Evolutionary conservation across 2,329 filamentous ascomycete genomes (phyloP).

Genomic region (Pestalotiopsis sp.): DNA sequence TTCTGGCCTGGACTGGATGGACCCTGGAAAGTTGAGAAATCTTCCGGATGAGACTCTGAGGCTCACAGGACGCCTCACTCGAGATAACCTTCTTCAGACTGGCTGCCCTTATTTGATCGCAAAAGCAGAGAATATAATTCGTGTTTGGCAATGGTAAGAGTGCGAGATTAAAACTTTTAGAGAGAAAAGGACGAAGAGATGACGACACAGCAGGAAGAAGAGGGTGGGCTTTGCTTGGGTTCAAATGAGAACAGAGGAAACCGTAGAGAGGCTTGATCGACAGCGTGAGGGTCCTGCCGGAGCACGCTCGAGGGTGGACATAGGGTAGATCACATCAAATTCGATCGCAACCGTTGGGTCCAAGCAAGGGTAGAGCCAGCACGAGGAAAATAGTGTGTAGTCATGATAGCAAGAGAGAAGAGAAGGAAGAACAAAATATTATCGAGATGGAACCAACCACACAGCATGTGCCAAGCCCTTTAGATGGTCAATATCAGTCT

Average conservation of each 20-base stretch:
- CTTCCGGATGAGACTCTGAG: conserved; percentile 11
- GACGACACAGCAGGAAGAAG: conserved; percentile 1
- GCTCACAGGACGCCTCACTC: background rate
- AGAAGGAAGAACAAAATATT: background rate
- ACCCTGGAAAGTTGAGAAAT: conserved; percentile 11
- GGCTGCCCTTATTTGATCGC: background rate
- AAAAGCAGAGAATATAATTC: background rate
- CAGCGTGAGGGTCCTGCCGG: conserved; percentile 3
- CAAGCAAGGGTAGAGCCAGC: background rate
- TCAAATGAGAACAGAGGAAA: conserved; percentile 2
- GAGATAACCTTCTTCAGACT: background rate
- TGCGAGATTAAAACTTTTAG: background rate
- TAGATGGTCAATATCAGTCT: conserved; percentile 5
- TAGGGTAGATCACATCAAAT: conserved; percentile 11
- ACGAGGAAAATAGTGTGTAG: too few relatives aligned
- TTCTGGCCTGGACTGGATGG: conserved; percentile 1
- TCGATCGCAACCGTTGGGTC: conserved; percentile 6
- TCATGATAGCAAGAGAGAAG: background rate
- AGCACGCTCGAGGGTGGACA: conserved; percentile 11
- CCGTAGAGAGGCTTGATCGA: conserved; percentile 8
- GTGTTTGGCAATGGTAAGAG: background rate
- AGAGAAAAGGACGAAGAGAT: background rate
- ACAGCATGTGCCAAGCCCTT: conserved; percentile 6
- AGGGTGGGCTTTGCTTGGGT: background rate
- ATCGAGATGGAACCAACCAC: conserved; percentile 8